phyloP scores from a whole-genome alignment of 345 rosid species.

The Lepidium aucheri region DNA sequence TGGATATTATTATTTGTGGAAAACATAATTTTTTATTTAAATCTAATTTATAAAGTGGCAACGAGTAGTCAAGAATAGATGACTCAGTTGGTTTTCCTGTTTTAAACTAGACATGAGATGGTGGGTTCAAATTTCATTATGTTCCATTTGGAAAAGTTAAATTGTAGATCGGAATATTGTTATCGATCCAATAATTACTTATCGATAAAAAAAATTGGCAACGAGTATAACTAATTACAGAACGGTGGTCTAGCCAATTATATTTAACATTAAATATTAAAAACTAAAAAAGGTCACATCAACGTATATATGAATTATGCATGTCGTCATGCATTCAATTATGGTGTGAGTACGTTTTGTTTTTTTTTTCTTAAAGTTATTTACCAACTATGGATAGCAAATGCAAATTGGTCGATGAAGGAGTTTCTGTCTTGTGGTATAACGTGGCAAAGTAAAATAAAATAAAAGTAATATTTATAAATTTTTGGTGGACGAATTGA shows the following conservation, averaged over 20 bases:
- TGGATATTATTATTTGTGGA: too few relatives aligned
- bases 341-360: not conserved
- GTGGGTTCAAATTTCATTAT: too few relatives aligned
- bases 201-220: too few relatives aligned
- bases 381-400: not conserved
- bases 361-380: not conserved
- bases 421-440: not conserved
- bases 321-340: not conserved
- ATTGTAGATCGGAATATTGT: too few relatives aligned
- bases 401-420: not conserved
- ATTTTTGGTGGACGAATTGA: not conserved
- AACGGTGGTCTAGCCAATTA: not conserved
- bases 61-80: too few relatives aligned
- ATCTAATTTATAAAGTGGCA: too few relatives aligned
- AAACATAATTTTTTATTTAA: too few relatives aligned
- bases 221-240: too few relatives aligned
- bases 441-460: not conserved
- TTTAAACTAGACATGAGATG: too few relatives aligned
- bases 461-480: not conserved
- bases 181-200: too few relatives aligned
- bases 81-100: too few relatives aligned
- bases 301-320: not conserved
- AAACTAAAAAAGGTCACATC: not conserved
- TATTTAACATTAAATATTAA: not conserved
- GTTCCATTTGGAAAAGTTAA: too few relatives aligned